Evolutionary conservation across 176 grass and related monocot genomes (phyloP).

Genomic region (Musa itinerans): DNA sequence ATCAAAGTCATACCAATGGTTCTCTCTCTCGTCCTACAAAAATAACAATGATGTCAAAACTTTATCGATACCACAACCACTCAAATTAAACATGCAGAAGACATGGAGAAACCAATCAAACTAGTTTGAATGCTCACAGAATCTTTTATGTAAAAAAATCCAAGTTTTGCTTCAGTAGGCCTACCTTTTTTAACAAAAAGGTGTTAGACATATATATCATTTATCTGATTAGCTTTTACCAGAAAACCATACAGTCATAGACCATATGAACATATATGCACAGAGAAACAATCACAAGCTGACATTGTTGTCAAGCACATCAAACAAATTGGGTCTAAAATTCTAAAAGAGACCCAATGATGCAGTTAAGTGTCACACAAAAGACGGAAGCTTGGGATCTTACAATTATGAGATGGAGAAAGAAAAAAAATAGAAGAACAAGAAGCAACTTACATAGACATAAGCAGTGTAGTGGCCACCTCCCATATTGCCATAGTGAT

Average conservation of each 20-base stretch:
- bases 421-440: not conserved
- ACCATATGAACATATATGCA: not conserved
- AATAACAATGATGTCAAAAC: constrained; percentile 26
- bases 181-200: not conserved
- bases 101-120: not conserved
- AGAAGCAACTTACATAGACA: constrained; percentile 50
- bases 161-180: not conserved
- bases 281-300: too few relatives aligned
- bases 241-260: not conserved
- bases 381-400: not conserved
- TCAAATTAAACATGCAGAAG: constrained; percentile 1
- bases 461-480: constrained; percentile 87
- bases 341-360: not conserved
- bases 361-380: not conserved
- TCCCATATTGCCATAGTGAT: constrained; percentile 89
- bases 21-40: constrained; percentile 60
- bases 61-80: not conserved
- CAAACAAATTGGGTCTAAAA: too few relatives aligned
- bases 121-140: not conserved
- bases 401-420: not conserved
- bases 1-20: constrained; percentile 85
- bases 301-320: too few relatives aligned
- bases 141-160: not conserved
- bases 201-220: not conserved
- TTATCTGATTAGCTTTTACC: not conserved